A percentile compares a stretch with the other conserved stretches of the same genome.
Evolutionary conservation across 2,329 filamentous ascomycete genomes (phyloP).

Genomic region (Pyricularia sp.): DNA sequence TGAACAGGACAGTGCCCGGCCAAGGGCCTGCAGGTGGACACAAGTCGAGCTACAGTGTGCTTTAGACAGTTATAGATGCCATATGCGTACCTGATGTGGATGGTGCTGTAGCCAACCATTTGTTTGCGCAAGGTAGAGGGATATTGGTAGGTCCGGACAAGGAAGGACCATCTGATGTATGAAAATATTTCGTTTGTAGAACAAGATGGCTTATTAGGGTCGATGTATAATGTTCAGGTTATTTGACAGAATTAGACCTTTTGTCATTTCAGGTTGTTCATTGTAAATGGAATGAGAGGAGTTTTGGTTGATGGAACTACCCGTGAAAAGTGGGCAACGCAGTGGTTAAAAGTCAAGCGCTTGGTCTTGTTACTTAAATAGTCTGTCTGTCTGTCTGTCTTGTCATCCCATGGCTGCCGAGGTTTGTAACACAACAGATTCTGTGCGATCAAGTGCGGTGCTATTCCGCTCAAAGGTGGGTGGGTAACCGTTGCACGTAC

Average conservation of each 20-base stretch:
- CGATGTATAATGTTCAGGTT: background rate
- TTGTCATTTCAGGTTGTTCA: background rate
- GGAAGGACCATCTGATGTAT: background rate
- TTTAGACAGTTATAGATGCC: slow-evolving; percentile 7
- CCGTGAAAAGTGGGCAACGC: background rate
- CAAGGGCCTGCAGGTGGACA: slow-evolving; percentile 7
- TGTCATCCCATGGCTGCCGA: background rate
- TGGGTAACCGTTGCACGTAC: background rate
- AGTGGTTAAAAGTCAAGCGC: background rate
- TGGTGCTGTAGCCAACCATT: background rate
- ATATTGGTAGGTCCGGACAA: background rate
- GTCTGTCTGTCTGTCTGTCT: background rate
- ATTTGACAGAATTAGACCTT: background rate
- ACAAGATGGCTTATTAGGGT: background rate
- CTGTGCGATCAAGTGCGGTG: background rate
- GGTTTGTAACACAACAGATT: background rate
- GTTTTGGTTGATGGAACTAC: background rate
- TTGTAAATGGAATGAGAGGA: background rate
- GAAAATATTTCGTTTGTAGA: background rate
- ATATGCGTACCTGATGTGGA: background rate
- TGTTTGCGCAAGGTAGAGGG: background rate
- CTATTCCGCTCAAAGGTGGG: background rate
- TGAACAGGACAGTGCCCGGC: slow-evolving; percentile 22
- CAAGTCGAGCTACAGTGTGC: slow-evolving; percentile 12
- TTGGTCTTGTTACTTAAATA: background rate